phyloP scores from a whole-genome alignment of 2,329 filamentous ascomycete species.

The Orbilia javanica region DNA sequence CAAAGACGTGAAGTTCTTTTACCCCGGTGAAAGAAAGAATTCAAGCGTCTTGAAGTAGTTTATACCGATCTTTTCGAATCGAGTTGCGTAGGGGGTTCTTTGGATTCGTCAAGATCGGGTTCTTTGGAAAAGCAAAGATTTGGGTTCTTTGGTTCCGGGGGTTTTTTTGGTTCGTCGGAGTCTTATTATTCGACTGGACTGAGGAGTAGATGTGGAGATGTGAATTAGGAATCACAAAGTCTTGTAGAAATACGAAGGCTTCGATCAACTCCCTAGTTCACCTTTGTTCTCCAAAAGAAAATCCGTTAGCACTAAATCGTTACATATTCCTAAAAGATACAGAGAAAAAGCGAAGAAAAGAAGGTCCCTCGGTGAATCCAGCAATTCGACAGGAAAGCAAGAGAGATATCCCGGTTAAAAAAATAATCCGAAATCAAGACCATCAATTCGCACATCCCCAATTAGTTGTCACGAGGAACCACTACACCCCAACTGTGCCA shows the following conservation, averaged over 20 bases:
- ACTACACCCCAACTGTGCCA: slow-evolving; percentile 27
- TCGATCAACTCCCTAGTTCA: slow-evolving; percentile 12
- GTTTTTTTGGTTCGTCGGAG: slow-evolving; percentile 41
- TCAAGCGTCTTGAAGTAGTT: slow-evolving; percentile 36
- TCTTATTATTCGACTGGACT: slow-evolving; percentile 40
- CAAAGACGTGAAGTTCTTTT: slow-evolving; percentile 52
- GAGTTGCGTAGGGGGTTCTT: slow-evolving; percentile 50
- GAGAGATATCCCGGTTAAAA: background rate
- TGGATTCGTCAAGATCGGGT: slow-evolving; percentile 57
- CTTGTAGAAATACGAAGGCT: slow-evolving; percentile 23
- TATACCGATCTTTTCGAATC: slow-evolving; percentile 54
- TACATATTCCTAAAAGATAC: slow-evolving; percentile 52
- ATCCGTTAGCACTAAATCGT: slow-evolving; percentile 57
- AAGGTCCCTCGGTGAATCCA: slow-evolving; percentile 29
- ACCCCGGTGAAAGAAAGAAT: slow-evolving; percentile 58
- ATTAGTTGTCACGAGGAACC: slow-evolving; percentile 16
- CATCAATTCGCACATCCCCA: background rate
- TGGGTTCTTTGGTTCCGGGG: slow-evolving; percentile 49
- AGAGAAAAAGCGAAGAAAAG: slow-evolving; percentile 36
- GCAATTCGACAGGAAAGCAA: slow-evolving; percentile 16
- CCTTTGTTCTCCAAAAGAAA: slow-evolving; percentile 49
- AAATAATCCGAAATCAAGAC: background rate
- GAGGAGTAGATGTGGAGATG: slow-evolving; percentile 43
- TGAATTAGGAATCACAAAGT: slow-evolving; percentile 19
- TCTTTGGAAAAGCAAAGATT: slow-evolving; percentile 32